A percentile compares a stretch with the other conserved stretches of the same genome.
Conservation (phyloP, 2,329 filamentous ascomycete species). For the Colletotrichum salicis region DNA sequence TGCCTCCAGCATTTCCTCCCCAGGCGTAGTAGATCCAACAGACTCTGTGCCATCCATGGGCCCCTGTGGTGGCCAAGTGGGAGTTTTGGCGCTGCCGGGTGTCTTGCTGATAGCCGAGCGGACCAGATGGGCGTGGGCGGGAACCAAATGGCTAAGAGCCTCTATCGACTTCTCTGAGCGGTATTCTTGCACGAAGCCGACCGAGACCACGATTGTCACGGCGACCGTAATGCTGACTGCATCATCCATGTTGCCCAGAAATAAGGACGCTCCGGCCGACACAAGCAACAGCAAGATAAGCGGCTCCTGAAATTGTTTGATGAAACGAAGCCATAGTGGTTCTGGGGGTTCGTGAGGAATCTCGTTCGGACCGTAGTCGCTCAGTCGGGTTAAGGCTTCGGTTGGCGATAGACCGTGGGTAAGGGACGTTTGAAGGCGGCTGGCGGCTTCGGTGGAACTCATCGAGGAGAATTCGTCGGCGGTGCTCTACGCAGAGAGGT, state of each 20-base stretch:
- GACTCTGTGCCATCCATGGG: conserved; percentile 51
- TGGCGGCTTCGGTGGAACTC: conserved; percentile 81
- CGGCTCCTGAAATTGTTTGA: conserved; percentile 97
- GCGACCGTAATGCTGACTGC: conserved; percentile 95
- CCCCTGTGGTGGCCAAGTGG: conserved; percentile 62
- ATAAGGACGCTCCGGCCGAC: conserved; percentile 86
- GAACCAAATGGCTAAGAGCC: conserved; percentile 91
- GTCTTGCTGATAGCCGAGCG: conserved; percentile 62
- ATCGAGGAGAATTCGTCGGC: conserved; percentile 74
- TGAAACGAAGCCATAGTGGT: conserved; percentile 91
- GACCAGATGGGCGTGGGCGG: conserved; percentile 95
- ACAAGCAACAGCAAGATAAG: conserved; percentile 91
- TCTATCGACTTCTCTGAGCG: conserved; percentile 97
- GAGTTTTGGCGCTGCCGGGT: conserved; percentile 46
- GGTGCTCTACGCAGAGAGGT: conserved; percentile 51
- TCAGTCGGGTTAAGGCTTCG: conserved; percentile 82
- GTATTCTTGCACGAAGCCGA: conserved; percentile 98
- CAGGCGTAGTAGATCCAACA: conserved; percentile 64
- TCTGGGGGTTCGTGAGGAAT: conserved; percentile 94
- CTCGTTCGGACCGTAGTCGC: conserved; percentile 89
- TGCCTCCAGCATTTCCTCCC: conserved; percentile 73
- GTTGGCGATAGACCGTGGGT: conserved; percentile 81
- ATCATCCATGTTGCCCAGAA: conserved; percentile 95
- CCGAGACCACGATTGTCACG: conserved; percentile 95
- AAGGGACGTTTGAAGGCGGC: conserved; percentile 83